phyloP scores from a whole-genome alignment of 805 yeast genomes.

The Yarrowia sp. region DNA sequence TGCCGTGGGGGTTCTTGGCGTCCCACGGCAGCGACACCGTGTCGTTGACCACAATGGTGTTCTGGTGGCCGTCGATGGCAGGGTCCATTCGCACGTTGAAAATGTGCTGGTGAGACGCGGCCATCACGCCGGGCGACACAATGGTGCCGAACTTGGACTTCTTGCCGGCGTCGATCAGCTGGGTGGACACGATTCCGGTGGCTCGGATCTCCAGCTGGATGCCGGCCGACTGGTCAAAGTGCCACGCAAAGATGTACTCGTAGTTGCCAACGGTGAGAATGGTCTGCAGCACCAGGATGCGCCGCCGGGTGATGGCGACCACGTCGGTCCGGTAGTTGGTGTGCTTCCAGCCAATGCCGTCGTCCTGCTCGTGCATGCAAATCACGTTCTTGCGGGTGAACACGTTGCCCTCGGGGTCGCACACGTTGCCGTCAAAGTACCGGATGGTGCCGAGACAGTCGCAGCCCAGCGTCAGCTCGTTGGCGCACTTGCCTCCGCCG shows the following conservation, averaged over 20 bases:
- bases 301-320: conserved; percentile 72
- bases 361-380: conserved; percentile 86
- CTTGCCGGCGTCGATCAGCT: conserved; percentile 75
- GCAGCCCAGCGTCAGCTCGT: conserved; percentile 74
- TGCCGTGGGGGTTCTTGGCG: conserved; percentile 66
- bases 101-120: conserved; percentile 85
- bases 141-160: conserved; percentile 73
- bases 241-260: conserved; percentile 75
- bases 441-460: conserved; percentile 85
- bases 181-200: conserved; percentile 84
- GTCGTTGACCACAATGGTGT: conserved; percentile 76
- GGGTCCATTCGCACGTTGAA: conserved; percentile 82
- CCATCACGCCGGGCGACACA: conserved; percentile 81
- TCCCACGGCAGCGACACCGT: conserved; percentile 66
- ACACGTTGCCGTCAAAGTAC: conserved; percentile 69
- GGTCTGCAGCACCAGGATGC: conserved; percentile 81
- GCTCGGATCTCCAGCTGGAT: conserved; percentile 82
- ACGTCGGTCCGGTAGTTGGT: conserved; percentile 75
- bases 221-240: conserved; percentile 79
- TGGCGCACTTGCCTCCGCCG: conserved; percentile 81
- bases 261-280: conserved; percentile 87
- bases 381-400: conserved; percentile 69
- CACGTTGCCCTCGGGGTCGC: conserved; percentile 68
- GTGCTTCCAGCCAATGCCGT: conserved; percentile 80
- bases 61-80: conserved; percentile 80